These are phyloP conservation scores for Ophiosphaerella narmari DNA, from an alignment of 2,329 filamentous ascomycete species.

Conservation along the genomic window DNA sequence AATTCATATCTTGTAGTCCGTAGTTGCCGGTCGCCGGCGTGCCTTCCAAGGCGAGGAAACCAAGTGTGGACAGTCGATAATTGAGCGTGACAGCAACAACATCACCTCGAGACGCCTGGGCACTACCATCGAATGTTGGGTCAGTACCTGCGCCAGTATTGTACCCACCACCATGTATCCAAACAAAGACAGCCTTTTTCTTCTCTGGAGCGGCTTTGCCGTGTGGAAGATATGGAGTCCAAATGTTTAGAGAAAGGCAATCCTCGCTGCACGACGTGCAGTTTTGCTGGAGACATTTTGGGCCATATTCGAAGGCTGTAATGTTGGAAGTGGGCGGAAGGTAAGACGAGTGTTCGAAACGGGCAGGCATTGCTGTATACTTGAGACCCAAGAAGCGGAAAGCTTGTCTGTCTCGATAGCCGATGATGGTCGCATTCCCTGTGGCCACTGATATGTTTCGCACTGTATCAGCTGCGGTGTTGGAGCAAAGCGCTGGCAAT, in stretches of 20 bases:
- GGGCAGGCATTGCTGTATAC: constrained; percentile 51
- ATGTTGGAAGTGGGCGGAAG: constrained; percentile 40
- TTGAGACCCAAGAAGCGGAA: constrained; percentile 59
- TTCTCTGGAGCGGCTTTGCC: constrained; percentile 11
- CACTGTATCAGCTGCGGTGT: constrained; percentile 19
- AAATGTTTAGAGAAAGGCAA: constrained; percentile 51
- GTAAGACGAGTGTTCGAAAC: constrained; percentile 54
- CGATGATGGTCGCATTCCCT: constrained; percentile 28
- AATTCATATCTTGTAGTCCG: constrained; percentile 56
- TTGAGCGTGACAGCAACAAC: constrained; percentile 52
- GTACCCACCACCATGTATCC: constrained; percentile 53
- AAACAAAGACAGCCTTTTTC: constrained; percentile 54
- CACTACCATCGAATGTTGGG: constrained; percentile 53
- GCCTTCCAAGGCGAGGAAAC: constrained; percentile 45
- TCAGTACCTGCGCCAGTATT: constrained; percentile 50
- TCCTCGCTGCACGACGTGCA: constrained; percentile 46
- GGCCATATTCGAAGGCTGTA: constrained; percentile 40
- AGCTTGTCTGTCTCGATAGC: constrained; percentile 52
- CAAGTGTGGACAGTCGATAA: constrained; percentile 47
- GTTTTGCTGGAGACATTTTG: constrained; percentile 49
- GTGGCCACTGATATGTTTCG: constrained; percentile 24
- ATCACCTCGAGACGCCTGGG: constrained; percentile 53
- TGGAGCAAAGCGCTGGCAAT: constrained; percentile 31
- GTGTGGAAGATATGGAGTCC: constrained; percentile 47
- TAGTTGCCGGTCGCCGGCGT: constrained; percentile 56